phyloP scores from a whole-genome alignment of 805 yeast species.

The Sugiyamaella lignohabitans region DNA sequence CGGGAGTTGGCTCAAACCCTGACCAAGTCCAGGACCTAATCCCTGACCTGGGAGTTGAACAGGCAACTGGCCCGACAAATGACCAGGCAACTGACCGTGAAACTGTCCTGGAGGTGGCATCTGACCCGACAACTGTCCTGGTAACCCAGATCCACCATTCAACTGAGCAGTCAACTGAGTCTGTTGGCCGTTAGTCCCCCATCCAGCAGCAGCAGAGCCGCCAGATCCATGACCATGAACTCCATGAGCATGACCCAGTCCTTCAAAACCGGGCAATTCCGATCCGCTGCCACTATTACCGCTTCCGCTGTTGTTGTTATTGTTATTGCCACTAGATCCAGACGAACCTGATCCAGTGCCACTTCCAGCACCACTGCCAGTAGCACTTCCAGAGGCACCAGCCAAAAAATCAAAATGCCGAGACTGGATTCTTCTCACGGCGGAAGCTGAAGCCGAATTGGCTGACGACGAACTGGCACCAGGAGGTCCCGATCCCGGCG shows the following conservation, averaged over 20 bases:
- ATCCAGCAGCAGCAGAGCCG: background rate
- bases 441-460: background rate
- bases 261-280: background rate
- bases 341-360: too few species aligned
- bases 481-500: background rate
- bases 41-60: background rate
- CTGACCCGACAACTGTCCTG: background rate
- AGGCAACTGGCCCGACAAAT: too few species aligned
- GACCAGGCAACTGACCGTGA: background rate
- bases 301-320: too few species aligned
- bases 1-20: too few species aligned
- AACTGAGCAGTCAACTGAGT: too few species aligned
- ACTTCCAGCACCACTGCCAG: background rate
- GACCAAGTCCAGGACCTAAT: background rate
- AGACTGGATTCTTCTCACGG: slow-evolving; percentile 20
- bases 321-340: too few species aligned
- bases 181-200: background rate
- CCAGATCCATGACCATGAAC: too few species aligned
- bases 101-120: too few species aligned
- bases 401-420: slow-evolving; percentile 22
- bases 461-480: background rate
- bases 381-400: background rate
- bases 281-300: too few species aligned
- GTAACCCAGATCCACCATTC: background rate
- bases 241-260: too few species aligned